phyloP scores from a whole-genome alignment of 345 rosid species.

The Brassica nigra region DNA sequence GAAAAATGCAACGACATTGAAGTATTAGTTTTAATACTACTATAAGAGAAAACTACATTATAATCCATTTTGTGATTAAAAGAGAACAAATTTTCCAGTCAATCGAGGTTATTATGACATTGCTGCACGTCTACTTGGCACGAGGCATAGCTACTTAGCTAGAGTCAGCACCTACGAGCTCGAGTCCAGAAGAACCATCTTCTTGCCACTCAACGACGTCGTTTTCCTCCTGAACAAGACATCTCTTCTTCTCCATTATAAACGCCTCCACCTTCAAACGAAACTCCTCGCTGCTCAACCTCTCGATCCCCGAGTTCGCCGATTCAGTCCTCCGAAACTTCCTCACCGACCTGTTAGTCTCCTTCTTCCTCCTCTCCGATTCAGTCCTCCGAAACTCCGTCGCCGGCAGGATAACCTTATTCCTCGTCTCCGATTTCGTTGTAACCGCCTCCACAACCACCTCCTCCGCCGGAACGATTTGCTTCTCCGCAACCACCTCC shows the following conservation, averaged over 20 bases:
- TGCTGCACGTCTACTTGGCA: background rate
- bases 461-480: conserved; percentile 13
- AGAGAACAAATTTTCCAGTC: background rate
- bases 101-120: background rate
- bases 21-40: background rate
- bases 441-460: background rate
- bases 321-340: conserved; percentile 30
- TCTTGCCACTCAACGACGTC: background rate
- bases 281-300: conserved; percentile 28
- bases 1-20: background rate
- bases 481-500: background rate
- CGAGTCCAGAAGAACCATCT: background rate
- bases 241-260: conserved; percentile 23
- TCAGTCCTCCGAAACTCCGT: conserved; percentile 17
- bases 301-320: conserved; percentile 10
- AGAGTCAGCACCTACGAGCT: background rate
- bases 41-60: background rate
- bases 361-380: conserved; percentile 22
- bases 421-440: conserved; percentile 13
- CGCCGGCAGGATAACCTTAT: background rate
- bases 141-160: background rate
- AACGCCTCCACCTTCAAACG: conserved; percentile 17
- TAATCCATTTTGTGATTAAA: background rate
- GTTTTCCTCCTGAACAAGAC: background rate
- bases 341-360: background rate